Base-by-base conservation (phyloP, 805 yeast species). In the Lipomyces chichibuensis region DNA sequence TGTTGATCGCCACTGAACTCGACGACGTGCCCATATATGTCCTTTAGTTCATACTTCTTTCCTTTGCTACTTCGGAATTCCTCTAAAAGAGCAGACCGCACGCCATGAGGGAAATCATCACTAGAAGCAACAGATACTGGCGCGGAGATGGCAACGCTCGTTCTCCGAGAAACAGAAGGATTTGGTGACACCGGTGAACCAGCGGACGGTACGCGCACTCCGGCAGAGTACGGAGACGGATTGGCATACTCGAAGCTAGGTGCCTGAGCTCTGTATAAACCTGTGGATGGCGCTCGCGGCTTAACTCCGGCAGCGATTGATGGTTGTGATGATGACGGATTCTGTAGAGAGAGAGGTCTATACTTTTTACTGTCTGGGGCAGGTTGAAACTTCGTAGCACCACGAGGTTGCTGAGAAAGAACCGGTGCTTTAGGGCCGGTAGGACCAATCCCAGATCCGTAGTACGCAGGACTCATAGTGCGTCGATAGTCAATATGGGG, bases 1-100 rank as follows among this genome's bases (percentile, higher is more conserved):
- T 92, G 96, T 79, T 95, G 99, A 79, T 95, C 99, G 72, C 91
- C 91, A 60, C 97, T 87, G 73, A 95, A 94, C 77, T 94, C 98
- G 67, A 90, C 83, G 4, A 95, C 95, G 76, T 89, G 92, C 7
- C 97, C 97, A 72, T 87, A 85, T 46, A 94, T 87, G 75, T 91
- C 96, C 66, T 83, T 85, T 72, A 95, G 81, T 37, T 82, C 82
- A 75, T 86, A 89, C 68, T 87, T 86, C 59, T 85, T 88, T 65
- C 82, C 83, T 70, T 82, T 82, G 74, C 87, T 88, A 66, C 86
- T 84, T 62, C 97, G 85, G 70, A 94, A 91, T 74, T 91, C 96
- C 75, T 93, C 98, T 66, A 94, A 79, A 53, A 92, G 79, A 11
- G 96, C 93, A 14, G 69, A 62, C 4, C 72, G 64, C 7, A 56